Conservation (phyloP, 495 filamentous ascomycete genomes). For the Penicillium odoratum region DNA sequence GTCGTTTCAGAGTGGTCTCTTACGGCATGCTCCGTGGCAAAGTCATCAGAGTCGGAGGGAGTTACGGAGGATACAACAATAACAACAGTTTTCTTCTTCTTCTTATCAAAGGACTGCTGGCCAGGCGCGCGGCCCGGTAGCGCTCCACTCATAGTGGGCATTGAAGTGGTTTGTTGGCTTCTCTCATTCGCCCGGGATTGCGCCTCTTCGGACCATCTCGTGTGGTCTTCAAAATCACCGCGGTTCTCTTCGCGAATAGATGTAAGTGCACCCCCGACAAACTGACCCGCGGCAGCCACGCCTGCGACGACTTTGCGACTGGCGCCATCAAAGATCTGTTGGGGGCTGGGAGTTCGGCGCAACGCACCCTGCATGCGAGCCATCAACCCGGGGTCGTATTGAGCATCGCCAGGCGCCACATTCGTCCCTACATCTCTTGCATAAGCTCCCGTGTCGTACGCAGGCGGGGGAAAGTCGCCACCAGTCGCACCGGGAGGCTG, state of each 20-base stretch:
- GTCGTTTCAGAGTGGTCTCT: slow-evolving; percentile 28
- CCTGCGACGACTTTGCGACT: slow-evolving; percentile 74
- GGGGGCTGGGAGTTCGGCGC: slow-evolving; percentile 83
- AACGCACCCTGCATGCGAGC: slow-evolving; percentile 79
- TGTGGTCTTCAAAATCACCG: slow-evolving; percentile 76
- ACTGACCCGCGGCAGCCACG: slow-evolving; percentile 79
- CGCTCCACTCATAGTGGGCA: slow-evolving; percentile 34
- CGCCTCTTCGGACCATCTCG: slow-evolving; percentile 81
- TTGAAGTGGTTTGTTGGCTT: slow-evolving; percentile 23
- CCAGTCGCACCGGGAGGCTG: slow-evolving; percentile 31
- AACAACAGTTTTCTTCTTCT: slow-evolving; percentile 80
- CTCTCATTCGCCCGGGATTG: slow-evolving; percentile 47
- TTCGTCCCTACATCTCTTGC: slow-evolving; percentile 32
- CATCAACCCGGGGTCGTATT: slow-evolving; percentile 64
- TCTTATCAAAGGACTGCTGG: slow-evolving; percentile 31
- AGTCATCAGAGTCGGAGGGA: slow-evolving; percentile 61
- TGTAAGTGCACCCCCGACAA: slow-evolving; percentile 73
- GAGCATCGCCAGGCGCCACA: slow-evolving; percentile 31
- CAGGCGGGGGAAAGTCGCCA: slow-evolving; percentile 30
- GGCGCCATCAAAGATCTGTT: slow-evolving; percentile 80
- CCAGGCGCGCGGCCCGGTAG: slow-evolving; percentile 25
- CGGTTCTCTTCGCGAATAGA: slow-evolving; percentile 84
- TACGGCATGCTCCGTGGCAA: slow-evolving; percentile 74
- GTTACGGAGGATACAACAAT: slow-evolving; percentile 77
- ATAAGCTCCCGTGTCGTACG: slow-evolving; percentile 32